Evolutionary conservation across 2,329 filamentous ascomycete genomes (phyloP), one percentile per base, ranked within the genome.

Genomic region (Colletotrichum noveboracense): DNA sequence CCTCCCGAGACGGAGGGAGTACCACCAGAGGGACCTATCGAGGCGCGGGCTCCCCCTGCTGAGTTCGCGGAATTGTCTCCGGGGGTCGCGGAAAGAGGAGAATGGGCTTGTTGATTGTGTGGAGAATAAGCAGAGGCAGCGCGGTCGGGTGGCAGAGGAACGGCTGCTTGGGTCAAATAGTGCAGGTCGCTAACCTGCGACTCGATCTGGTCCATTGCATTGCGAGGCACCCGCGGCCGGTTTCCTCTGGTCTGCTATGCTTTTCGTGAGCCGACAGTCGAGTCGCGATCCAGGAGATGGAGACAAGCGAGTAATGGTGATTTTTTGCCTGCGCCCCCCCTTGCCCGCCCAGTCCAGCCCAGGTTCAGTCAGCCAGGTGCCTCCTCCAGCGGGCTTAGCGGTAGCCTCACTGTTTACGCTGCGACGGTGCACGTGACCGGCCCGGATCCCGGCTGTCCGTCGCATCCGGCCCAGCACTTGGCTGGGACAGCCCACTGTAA

Each of bases 181-280:
- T 88, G 87, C 83, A 91, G 82, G 84, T 90, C 89, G 81, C 86
- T 88, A 77, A 87, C 88, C 83, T 90, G 89, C 73, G 85, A 87
- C 80, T 90, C 88, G 78, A 90, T 87, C 81, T 88, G 88, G 80
- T 91, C 88, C 89, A 91, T 91, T 71, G 68, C 78, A 76, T 76
- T 30, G 38, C 70, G 64, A 76, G 64, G 65, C 60, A 36, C 70
- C 71, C 52, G 38, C 32, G 70, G 73, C 38, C 48, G 52, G 67
- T 55, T 65, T 66, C 34, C 34, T 56, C 36, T 65, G 26, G 28
- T 30, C 26, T 61, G 58, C 58, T 61, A 21, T 24, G 52, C 36
- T 65, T 66, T 48, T 43, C 24, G 34, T 69, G 61, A 55, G 26
- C 58, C 18, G 30, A 21, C 12, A 32, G 58, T 62, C 16, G 68